Evolutionary conservation across 305 asterid genomes (phyloP).

Genomic region (Caryopteris hybrid): DNA sequence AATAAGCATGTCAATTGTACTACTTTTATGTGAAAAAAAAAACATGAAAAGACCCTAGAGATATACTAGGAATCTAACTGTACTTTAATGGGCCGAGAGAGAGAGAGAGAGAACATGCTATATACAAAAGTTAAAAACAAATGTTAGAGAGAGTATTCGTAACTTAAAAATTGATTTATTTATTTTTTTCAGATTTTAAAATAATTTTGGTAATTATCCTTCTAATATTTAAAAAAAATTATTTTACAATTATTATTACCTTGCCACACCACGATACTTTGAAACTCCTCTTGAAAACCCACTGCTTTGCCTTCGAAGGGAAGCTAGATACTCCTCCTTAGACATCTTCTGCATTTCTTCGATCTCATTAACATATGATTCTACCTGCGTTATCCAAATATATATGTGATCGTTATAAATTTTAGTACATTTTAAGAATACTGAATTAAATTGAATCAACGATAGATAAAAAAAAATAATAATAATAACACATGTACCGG

Average conservation of each 20-base stretch:
- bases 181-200: too few species aligned
- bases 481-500: conserved; percentile 45
- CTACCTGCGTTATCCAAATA: conserved; percentile 30
- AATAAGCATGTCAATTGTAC: too few species aligned
- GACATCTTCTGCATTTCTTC: conserved; percentile 47
- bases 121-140: too few species aligned
- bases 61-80: conserved; percentile 10
- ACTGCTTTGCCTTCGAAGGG: conserved; percentile 58
- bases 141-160: too few species aligned
- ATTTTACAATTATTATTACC: too few species aligned
- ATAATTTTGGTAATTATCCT: too few species aligned
- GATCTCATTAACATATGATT: conserved; percentile 34
- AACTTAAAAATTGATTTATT: too few species aligned
- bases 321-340: conserved; percentile 56
- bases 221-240: too few species aligned
- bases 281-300: conserved; percentile 81
- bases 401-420: too few species aligned
- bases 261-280: conserved; percentile 70
- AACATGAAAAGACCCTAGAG: conserved; percentile 9
- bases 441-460: too few species aligned
- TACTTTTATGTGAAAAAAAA: neutral
- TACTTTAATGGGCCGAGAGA: neutral
- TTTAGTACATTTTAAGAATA: too few species aligned
- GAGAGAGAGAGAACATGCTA: too few species aligned
- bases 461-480: neutral